Conservation (phyloP, 768 basidiomycete species). For the Tricholoma sp. region DNA sequence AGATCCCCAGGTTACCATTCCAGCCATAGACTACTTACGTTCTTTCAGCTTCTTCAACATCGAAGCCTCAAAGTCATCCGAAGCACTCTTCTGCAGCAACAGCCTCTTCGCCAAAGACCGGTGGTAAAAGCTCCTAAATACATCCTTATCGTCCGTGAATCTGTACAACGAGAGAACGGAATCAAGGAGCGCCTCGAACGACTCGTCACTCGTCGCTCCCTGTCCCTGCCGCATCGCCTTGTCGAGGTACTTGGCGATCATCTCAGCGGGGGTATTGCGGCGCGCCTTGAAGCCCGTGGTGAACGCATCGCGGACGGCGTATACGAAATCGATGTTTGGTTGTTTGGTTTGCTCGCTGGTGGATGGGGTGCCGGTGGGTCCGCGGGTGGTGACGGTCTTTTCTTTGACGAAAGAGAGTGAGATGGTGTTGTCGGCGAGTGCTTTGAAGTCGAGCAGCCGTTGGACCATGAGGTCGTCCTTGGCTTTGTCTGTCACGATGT, state of each 20-base stretch:
- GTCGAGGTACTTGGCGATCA: constrained; percentile 91
- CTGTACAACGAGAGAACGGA: constrained; percentile 71
- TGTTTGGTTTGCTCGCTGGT: constrained; percentile 28
- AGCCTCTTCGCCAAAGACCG: constrained; percentile 84
- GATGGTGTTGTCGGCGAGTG: constrained; percentile 48
- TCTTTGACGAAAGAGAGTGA: constrained; percentile 47
- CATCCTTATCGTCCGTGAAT: constrained; percentile 89
- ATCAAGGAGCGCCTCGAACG: constrained; percentile 61
- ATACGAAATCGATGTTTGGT: constrained; percentile 53
- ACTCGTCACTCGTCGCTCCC: constrained; percentile 54
- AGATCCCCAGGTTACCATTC: background rate
- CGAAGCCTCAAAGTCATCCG: constrained; percentile 79
- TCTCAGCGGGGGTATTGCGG: constrained; percentile 82
- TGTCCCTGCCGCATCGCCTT: constrained; percentile 85
- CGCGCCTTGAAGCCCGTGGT: constrained; percentile 67
- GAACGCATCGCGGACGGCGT: constrained; percentile 72
- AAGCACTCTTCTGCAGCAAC: constrained; percentile 78
- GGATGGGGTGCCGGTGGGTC: constrained; percentile 16
- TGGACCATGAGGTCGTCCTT: constrained; percentile 78
- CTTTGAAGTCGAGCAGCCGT: constrained; percentile 63
- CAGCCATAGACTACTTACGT: background rate
- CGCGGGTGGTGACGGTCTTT: constrained; percentile 13
- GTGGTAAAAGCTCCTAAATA: constrained; percentile 91
- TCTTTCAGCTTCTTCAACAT: constrained; percentile 59
- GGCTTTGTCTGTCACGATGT: constrained; percentile 59